Conservation (phyloP, 78 protist genomes). For the Dictyostelium capitatum region DNA sequence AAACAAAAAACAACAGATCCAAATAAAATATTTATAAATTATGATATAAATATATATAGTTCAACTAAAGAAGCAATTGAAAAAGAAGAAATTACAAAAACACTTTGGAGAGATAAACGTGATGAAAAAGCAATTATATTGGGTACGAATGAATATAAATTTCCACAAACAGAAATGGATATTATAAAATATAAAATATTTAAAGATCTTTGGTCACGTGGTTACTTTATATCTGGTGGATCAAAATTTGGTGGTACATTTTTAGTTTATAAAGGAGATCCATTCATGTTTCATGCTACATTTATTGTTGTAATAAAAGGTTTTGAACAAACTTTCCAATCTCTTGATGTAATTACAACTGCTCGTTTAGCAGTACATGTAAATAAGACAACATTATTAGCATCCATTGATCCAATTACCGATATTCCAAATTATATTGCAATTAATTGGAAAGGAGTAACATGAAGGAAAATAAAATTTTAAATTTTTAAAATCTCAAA, state of each 20-base stretch:
- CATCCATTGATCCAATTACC: background rate
- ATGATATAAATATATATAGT: constrained; percentile 12
- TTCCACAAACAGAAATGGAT: background rate
- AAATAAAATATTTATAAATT: background rate
- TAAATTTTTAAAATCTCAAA: background rate
- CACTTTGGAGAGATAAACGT: constrained; percentile 12
- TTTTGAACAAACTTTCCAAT: background rate
- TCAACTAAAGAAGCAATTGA: constrained; percentile 22
- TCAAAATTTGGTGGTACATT: constrained; percentile 86
- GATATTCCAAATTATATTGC: background rate
- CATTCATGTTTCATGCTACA: constrained; percentile 47
- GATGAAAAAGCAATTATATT: background rate
- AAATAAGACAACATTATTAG: constrained; percentile 43
- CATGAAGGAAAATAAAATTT: background rate
- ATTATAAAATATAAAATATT: constrained; percentile 22
- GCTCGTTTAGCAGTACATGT: constrained; percentile 62
- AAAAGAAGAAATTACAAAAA: constrained; percentile 9
- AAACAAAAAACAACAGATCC: too few relatives aligned
- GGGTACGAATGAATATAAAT: background rate
- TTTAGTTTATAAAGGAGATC: constrained; percentile 81
- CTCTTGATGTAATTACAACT: constrained; percentile 12
- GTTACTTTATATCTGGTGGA: constrained; percentile 73
- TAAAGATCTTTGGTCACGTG: constrained; percentile 73
- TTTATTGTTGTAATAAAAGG: constrained; percentile 24
- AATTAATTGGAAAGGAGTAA: constrained; percentile 57